A percentile compares a stretch with the other conserved stretches of the same genome.
phyloP scores from a whole-genome alignment of 2,329 filamentous ascomycete genomes.

The Penicillium sp. region DNA sequence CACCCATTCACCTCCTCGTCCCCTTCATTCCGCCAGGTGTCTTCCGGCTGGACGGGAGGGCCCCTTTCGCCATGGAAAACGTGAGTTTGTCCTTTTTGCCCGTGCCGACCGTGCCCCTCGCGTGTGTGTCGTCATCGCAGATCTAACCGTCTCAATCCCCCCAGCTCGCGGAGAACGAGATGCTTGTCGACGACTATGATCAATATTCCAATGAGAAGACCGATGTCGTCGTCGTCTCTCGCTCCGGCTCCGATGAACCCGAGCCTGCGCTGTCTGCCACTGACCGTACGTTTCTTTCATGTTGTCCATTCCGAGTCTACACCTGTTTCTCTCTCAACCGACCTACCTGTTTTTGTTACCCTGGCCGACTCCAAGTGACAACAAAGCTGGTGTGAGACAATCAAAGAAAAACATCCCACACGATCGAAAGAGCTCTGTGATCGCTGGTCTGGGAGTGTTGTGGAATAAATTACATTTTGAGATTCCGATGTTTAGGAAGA shows the following conservation, averaged over 20 bases:
- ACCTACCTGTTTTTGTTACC: neutral
- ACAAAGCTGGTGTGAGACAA: neutral
- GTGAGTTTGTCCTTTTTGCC: slow-evolving; percentile 39
- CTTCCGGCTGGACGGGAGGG: slow-evolving; percentile 40
- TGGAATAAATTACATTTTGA: neutral
- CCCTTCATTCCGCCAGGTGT: slow-evolving; percentile 33
- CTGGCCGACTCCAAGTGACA: neutral
- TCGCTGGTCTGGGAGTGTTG: neutral
- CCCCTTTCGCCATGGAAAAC: slow-evolving; percentile 53
- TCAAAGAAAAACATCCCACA: neutral
- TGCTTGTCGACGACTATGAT: slow-evolving; percentile 64
- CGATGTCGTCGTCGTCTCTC: slow-evolving; percentile 67
- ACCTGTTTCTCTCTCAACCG: slow-evolving; percentile 16
- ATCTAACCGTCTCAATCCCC: slow-evolving; percentile 25
- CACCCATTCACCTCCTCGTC: slow-evolving; percentile 11
- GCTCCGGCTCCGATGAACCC: slow-evolving; percentile 63
- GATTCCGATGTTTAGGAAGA: neutral
- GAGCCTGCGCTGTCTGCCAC: slow-evolving; percentile 63
- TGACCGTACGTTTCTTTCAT: slow-evolving; percentile 55
- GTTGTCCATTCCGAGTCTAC: neutral
- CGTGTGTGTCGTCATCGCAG: slow-evolving; percentile 40
- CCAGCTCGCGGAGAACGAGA: slow-evolving; percentile 64
- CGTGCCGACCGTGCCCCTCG: slow-evolving; percentile 33
- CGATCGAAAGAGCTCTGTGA: slow-evolving; percentile 8
- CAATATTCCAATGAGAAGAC: slow-evolving; percentile 67